phyloP scores from a whole-genome alignment of 2,329 filamentous ascomycete genomes.

The Cytospora mali region DNA sequence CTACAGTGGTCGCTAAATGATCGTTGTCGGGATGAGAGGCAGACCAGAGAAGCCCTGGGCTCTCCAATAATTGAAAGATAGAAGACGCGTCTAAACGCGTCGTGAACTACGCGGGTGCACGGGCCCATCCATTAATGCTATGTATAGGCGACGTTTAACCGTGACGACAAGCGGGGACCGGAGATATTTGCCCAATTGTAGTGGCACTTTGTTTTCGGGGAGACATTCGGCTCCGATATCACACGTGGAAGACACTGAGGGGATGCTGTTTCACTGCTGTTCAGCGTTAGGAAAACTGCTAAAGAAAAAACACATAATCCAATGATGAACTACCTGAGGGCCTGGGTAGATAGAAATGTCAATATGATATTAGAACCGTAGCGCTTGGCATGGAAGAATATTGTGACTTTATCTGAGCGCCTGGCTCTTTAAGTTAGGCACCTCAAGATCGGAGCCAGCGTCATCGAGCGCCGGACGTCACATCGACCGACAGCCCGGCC shows the following conservation, averaged over 20 bases:
- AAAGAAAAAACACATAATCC: too few species aligned
- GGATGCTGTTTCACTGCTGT: neutral
- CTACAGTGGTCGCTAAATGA: neutral
- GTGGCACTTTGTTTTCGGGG: neutral
- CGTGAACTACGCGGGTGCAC: neutral
- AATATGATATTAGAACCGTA: neutral
- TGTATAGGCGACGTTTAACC: neutral
- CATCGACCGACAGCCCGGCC: slow-evolving; percentile 4
- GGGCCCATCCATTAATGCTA: neutral
- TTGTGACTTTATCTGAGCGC: neutral
- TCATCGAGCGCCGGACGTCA: slow-evolving; percentile 13
- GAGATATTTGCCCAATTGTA: neutral
- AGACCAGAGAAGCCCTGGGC: neutral
- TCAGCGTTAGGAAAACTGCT: too few species aligned
- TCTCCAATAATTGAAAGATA: neutral
- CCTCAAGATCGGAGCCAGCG: neutral
- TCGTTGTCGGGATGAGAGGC: neutral
- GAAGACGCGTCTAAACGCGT: slow-evolving; percentile 20
- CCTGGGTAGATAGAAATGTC: too few species aligned
- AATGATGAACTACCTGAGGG: neutral
- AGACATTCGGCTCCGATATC: neutral
- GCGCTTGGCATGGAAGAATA: neutral
- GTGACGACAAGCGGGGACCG: neutral
- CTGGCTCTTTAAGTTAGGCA: neutral
- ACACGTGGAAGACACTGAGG: too few species aligned